Evolutionary conservation across 2,329 filamentous ascomycete genomes (phyloP).

Genomic region (Neospermospora avenae): DNA sequence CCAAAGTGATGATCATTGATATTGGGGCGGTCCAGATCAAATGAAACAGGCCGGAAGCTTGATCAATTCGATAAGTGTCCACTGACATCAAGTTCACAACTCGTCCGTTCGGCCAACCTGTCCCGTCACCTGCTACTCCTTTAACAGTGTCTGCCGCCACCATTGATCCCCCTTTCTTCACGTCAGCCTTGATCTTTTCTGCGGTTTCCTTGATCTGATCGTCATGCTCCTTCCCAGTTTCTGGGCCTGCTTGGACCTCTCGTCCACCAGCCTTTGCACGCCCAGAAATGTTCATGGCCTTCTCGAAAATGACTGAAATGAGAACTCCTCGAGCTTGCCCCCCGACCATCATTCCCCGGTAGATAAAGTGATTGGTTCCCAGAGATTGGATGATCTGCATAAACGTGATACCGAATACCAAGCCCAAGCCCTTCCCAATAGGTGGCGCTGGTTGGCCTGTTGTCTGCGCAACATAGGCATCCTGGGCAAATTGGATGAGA

Average conservation of each 20-base stretch:
- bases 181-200: constrained; percentile 40
- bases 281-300: constrained; percentile 84
- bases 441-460: constrained; percentile 54
- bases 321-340: constrained; percentile 78
- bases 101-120: constrained; percentile 88
- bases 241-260: constrained; percentile 38
- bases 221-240: constrained; percentile 44
- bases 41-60: constrained; percentile 85
- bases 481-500: constrained; percentile 78
- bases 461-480: constrained; percentile 67
- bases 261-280: constrained; percentile 81
- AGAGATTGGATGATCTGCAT: constrained; percentile 86
- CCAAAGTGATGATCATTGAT: constrained; percentile 72
- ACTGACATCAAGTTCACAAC: constrained; percentile 94
- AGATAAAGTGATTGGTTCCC: constrained; percentile 87
- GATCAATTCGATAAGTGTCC: constrained; percentile 89
- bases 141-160: constrained; percentile 40
- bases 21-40: constrained; percentile 86
- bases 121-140: constrained; percentile 63
- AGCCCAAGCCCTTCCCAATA: constrained; percentile 73
- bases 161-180: constrained; percentile 41
- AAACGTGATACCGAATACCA: constrained; percentile 77
- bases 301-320: constrained; percentile 86
- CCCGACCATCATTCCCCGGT: constrained; percentile 86
- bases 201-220: constrained; percentile 39